Percentiles rank a stretch among this genome's conserved stretches.
These are phyloP conservation scores for Dothiorella sarmentorum DNA, from an alignment of 2,329 filamentous ascomycete species.

Conservation along the genomic window DNA sequence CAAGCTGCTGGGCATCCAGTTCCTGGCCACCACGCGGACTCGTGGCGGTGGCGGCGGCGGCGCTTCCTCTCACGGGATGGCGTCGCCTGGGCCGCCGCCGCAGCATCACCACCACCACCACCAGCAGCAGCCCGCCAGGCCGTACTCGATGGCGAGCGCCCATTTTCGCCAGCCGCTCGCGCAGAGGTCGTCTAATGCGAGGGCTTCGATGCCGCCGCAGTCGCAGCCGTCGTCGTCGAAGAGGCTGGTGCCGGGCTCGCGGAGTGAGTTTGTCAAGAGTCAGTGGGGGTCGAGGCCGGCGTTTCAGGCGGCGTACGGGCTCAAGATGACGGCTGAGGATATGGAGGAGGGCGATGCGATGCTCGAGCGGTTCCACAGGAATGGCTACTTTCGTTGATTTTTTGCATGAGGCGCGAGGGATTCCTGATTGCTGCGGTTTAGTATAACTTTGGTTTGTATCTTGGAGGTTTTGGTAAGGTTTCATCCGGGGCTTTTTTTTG, in stretches of 20 bases:
- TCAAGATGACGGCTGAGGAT: conserved; percentile 8
- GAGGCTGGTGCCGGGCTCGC: neutral
- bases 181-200: neutral
- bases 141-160: neutral
- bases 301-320: conserved; percentile 5
- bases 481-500: neutral
- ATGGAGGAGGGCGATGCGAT: neutral
- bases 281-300: conserved; percentile 1
- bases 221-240: neutral
- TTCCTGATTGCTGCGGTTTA: too few relatives aligned
- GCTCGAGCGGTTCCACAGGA: neutral
- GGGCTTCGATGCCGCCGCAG: neutral
- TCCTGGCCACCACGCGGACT: neutral
- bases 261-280: conserved; percentile 2
- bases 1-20: conserved; percentile 1
- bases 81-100: too few relatives aligned
- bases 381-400: neutral
- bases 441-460: too few relatives aligned
- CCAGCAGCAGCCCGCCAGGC: too few relatives aligned
- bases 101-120: too few relatives aligned
- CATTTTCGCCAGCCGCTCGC: neutral
- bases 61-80: too few relatives aligned
- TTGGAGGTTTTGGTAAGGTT: too few relatives aligned
- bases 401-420: too few relatives aligned
- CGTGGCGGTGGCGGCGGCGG: too few relatives aligned